Conservation (phyloP, 1,284 basidiomycete genomes). For the Apiotrichum sp. region DNA sequence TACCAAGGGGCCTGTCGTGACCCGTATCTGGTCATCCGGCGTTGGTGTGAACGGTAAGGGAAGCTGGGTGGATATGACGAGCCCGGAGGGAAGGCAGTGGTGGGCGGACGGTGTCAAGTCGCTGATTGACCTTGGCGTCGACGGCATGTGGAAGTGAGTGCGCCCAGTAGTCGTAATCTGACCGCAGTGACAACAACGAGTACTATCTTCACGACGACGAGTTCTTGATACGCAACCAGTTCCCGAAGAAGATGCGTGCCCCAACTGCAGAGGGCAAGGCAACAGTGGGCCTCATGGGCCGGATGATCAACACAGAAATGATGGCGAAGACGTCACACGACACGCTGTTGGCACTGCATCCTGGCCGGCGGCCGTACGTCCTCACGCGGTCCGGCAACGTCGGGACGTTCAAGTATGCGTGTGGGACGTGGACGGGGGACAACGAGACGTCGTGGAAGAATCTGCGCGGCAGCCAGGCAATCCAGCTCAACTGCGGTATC, state of each 20-base stretch:
- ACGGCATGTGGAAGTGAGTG: constrained; percentile 48
- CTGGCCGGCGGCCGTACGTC: constrained; percentile 44
- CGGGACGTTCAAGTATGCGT: constrained; percentile 47
- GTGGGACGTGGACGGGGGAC: constrained; percentile 48
- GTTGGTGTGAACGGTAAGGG: constrained; percentile 45
- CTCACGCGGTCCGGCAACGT: constrained; percentile 49
- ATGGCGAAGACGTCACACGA: constrained; percentile 45
- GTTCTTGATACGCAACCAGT: constrained; percentile 30
- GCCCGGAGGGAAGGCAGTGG: constrained; percentile 44
- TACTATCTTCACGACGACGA: constrained; percentile 47
- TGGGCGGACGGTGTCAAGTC: constrained; percentile 45
- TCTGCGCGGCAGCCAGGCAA: constrained; percentile 43
- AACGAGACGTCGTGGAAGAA: constrained; percentile 48
- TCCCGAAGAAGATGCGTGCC: constrained; percentile 20
- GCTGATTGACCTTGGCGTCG: constrained; percentile 45
- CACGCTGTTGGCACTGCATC: constrained; percentile 31
- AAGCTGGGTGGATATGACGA: constrained; percentile 48
- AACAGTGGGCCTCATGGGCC: constrained; percentile 42
- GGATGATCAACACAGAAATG: constrained; percentile 48
- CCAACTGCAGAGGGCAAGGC: constrained; percentile 20
- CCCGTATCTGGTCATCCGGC: constrained; percentile 47
- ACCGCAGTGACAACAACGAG: constrained; percentile 48
- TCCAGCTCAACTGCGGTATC: constrained; percentile 44
- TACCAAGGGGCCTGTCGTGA: constrained; percentile 38
- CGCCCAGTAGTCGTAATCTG: background rate